A percentile compares a stretch with the other conserved stretches of the same genome.
phyloP scores from a whole-genome alignment of 768 basidiomycete species.

The Cyathus striatus region DNA sequence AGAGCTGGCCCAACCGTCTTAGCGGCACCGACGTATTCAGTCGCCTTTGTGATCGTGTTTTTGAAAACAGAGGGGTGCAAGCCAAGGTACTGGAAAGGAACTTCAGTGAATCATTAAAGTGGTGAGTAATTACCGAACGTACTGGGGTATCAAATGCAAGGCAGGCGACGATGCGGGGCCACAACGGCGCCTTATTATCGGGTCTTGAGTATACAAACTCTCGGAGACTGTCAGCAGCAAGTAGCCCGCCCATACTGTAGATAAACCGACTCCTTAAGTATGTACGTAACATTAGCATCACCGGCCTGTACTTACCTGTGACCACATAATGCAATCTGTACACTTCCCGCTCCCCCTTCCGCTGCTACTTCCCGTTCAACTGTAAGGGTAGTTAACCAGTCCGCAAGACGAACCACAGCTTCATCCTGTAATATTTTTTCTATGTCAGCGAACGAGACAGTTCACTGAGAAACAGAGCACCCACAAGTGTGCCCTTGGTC shows the following conservation, averaged over 20 bases:
- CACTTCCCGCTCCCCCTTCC: slow-evolving; percentile 72
- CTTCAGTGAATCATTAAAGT: no score
- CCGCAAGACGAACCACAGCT: slow-evolving; percentile 81
- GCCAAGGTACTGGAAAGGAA: slow-evolving; percentile 73
- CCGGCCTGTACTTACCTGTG: slow-evolving; percentile 55
- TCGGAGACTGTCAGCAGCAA: slow-evolving; percentile 79
- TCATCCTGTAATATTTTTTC: slow-evolving; percentile 50
- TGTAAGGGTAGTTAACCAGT: slow-evolving; percentile 88
- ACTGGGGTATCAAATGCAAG: slow-evolving; percentile 92
- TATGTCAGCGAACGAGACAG: slow-evolving; percentile 2
- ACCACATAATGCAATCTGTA: slow-evolving; percentile 82
- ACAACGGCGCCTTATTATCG: slow-evolving; percentile 62
- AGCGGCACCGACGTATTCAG: slow-evolving; percentile 64
- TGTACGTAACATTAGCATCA: slow-evolving; percentile 1
- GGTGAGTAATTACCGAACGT: no score
- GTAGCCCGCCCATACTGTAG: slow-evolving; percentile 84
- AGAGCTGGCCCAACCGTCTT: slow-evolving; percentile 57
- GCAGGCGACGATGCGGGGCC: slow-evolving; percentile 85
- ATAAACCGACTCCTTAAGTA: slow-evolving; percentile 2
- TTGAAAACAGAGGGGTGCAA: slow-evolving; percentile 85
- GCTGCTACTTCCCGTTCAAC: slow-evolving; percentile 80
- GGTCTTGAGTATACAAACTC: slow-evolving; percentile 68
- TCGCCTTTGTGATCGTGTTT: slow-evolving; percentile 71
- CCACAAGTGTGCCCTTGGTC: slow-evolving; percentile 89
- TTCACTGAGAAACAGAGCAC: slow-evolving; percentile 15